Evolutionary conservation across 306 rosid genomes (phyloP), one percentile per base, ranked within the genome.

Genomic region (Vigna angularis): DNA sequence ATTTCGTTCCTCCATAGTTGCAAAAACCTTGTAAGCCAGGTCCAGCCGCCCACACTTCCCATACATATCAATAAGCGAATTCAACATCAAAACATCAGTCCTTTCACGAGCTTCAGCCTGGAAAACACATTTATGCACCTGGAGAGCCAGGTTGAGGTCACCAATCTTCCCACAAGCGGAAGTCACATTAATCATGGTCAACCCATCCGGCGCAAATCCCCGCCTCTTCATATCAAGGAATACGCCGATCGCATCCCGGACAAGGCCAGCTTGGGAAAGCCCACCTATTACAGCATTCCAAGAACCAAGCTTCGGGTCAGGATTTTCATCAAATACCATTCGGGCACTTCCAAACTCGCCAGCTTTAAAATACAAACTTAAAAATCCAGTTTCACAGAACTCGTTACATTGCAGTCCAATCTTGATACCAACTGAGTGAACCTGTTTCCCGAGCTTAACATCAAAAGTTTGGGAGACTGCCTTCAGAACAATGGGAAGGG

Each of bases 1-100:
- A 70, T 83, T 90, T 69, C 80, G 61, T 20, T 74, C 83, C 73
- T 72, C 87, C 91, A 90, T 88, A 3, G 68, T 65, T 0, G 75
- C 85, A 77, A 92, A 92, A 70, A 92, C 93, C 79, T 6, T 83
- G 50, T 76, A 70, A 0, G 97, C 93, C 40, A 92, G 63, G 79
- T 90, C 93, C 94, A 88, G 90, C 79, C 91, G 62, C 44, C 97
- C 97, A 72, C 97, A 90, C 79, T 92, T 92, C 20, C 97, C 97
- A 81, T 92, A 90, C 97, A 92, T 90, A 74, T 92, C 97, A 53
- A 92, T 75, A 57, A 92, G 78, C 20, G 97, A 92, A 75, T 92
- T 92, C 42, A 16, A 66, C 91, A 87, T 72, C 85, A 88, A 66
- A 63, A 90, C 42, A 61, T 81, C 85, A 5, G 77, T 40, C 69